These are phyloP conservation scores for Isabelozyma pseudorhagii DNA, from an alignment of 805 yeast genomes.

Conservation along the genomic window DNA sequence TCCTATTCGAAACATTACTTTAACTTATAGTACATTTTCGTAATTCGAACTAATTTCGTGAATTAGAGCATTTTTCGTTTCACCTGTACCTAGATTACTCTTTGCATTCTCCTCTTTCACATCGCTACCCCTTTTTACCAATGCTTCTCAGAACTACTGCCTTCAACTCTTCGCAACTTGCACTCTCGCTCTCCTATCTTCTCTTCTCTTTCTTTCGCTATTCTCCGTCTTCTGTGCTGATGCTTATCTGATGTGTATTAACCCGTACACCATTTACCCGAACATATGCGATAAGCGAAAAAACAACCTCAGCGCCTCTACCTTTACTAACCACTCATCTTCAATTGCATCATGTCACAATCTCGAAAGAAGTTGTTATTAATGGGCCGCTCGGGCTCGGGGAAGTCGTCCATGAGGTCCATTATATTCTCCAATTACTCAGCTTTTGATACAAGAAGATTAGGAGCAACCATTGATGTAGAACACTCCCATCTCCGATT, in stretches of 20 bases:
- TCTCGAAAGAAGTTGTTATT: constrained; percentile 41
- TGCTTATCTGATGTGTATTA: neutral
- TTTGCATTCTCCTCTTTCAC: too few species aligned
- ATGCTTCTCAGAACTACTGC: too few species aligned
- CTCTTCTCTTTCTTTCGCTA: neutral
- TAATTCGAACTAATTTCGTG: too few species aligned
- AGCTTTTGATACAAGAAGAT: constrained; percentile 90
- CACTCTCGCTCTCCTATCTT: neutral
- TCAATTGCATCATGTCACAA: constrained; percentile 16
- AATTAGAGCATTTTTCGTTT: too few species aligned
- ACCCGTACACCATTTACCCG: neutral
- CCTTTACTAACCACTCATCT: neutral
- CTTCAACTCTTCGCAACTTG: too few species aligned
- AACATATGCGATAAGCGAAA: neutral
- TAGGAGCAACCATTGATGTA: constrained; percentile 98
- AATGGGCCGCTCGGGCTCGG: constrained; percentile 94
- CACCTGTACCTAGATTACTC: too few species aligned
- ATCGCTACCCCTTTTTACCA: too few species aligned
- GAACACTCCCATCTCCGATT: constrained; percentile 94
- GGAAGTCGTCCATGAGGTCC: constrained; percentile 96
- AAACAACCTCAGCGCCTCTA: neutral
- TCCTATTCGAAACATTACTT: too few species aligned
- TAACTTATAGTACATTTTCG: too few species aligned
- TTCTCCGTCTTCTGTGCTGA: neutral
- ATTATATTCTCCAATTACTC: constrained; percentile 94